Percentiles rank a stretch among this genome's conserved stretches.
phyloP scores from a whole-genome alignment of 208 protist genomes.

The Trypanosoma boissoni region DNA sequence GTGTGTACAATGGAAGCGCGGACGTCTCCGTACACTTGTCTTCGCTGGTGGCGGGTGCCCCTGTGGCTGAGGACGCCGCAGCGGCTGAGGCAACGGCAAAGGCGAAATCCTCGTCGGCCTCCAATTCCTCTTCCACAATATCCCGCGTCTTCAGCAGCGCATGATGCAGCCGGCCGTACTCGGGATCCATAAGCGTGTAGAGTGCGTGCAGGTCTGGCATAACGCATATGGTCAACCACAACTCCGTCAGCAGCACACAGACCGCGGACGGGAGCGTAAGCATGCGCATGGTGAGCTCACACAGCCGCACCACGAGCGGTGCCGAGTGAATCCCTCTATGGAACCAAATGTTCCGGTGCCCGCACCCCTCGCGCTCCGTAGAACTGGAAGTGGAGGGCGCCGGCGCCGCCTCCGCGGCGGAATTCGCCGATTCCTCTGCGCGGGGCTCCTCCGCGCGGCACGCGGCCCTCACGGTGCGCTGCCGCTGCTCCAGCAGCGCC shows the following conservation, averaged over 20 bases:
- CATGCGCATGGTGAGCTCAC: constrained; percentile 38
- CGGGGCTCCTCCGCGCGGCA: constrained; percentile 1
- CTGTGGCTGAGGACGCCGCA: constrained; percentile 19
- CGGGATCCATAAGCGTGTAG: constrained; percentile 63
- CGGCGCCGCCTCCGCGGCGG: too few species aligned
- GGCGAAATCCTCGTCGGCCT: constrained; percentile 28
- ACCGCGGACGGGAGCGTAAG: constrained; percentile 39
- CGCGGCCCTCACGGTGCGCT: constrained; percentile 9
- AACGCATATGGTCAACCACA: constrained; percentile 46
- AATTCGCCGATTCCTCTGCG: neutral
- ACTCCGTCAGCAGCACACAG: constrained; percentile 39
- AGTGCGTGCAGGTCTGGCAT: constrained; percentile 65
- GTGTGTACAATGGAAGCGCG: constrained; percentile 25
- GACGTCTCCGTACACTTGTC: neutral
- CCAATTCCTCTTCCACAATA: constrained; percentile 28
- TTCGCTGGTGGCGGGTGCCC: neutral
- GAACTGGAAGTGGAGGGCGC: neutral
- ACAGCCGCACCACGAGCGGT: constrained; percentile 33
- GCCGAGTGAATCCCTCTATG: constrained; percentile 41
- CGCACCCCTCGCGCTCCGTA: neutral
- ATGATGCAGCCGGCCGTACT: constrained; percentile 39
- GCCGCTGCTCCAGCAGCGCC: constrained; percentile 22
- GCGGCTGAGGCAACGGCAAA: constrained; percentile 28
- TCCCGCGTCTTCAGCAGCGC: constrained; percentile 37
- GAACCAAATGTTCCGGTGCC: constrained; percentile 43